Evolutionary conservation across 139 green algal species (phyloP).

Genomic region (Closterium sp.): DNA sequence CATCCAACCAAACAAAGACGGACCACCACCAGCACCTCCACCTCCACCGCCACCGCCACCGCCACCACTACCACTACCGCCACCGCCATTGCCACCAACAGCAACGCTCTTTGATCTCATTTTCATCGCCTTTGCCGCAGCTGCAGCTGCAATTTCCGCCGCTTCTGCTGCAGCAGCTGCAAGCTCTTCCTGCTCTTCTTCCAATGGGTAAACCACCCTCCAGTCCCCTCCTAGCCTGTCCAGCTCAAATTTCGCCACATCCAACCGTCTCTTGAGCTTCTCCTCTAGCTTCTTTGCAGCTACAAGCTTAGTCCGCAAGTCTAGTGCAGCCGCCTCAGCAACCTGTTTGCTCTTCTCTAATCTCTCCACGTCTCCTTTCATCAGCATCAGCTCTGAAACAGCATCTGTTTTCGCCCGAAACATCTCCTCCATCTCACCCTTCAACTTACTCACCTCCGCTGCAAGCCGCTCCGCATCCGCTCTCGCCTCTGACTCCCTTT

Average conservation of each 20-base stretch:
- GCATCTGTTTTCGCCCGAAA: neutral
- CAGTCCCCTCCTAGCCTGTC: neutral
- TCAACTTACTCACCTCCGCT: neutral
- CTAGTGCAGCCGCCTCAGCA: neutral
- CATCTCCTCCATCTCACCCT: neutral
- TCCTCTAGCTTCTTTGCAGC: neutral
- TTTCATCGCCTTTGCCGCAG: neutral
- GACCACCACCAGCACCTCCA: neutral
- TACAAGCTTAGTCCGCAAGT: neutral
- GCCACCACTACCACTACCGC: neutral
- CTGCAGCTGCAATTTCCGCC: neutral
- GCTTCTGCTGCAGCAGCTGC: neutral
- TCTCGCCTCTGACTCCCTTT: neutral
- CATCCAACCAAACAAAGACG: neutral
- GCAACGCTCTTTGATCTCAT: neutral
- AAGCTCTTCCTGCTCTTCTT: neutral
- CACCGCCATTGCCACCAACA: neutral
- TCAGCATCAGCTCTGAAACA: neutral
- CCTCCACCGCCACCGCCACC: too few relatives aligned
- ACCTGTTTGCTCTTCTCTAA: neutral
- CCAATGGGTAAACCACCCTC: neutral
- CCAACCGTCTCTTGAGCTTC: neutral
- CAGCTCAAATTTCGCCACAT: neutral
- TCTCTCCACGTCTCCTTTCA: neutral
- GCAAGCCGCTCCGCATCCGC: neutral